Base-by-base conservation (phyloP, 2,329 filamentous ascomycete species). In the Ramichloridium luteum region DNA sequence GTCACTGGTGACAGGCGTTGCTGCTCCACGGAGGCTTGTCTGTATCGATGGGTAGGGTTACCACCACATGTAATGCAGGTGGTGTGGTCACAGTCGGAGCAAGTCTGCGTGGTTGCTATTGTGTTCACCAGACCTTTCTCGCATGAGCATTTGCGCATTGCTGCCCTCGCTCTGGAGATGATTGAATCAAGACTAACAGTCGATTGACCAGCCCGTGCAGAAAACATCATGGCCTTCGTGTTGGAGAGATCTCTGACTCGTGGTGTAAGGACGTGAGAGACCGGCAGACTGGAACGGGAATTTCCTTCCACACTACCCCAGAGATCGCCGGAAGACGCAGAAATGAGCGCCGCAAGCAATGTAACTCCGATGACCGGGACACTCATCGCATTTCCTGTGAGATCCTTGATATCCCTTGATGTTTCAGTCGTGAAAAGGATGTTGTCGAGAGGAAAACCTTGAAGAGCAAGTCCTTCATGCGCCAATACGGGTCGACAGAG, bases 331-430 rank as follows among this genome's bases (percentile, higher is more conserved):
- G n/a, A n/a, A n/a, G 20, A 23, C n/a, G 20, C 57, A 16, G 55
- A 39, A 63, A 74, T 65, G 1, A 86, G 51, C 0, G 72, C 66
- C 2, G 72, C 60, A 2, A 82, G 45, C 1, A 80, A 65, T 0
- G 70, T 68, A 2, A 69, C 63, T 3, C 75, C 77, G 6, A 85
- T 72, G 1, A 84, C 77, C 0, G 80, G 79, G 0, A 72, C 73
- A 1, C 70, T 74, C 81, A 88, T 88, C 0, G 81, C 81, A 50
- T 90, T 88, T 0, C 81, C 81, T 2, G 78, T 79, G 2, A 88
- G 58, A 41, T 84, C 72, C 39, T 77, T 72, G 2, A 82, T 59
- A 12, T 85, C 54, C 1, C 49, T 42, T 0, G 52, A 39, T 0
- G 65, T 68, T 44, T 86, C 75, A 6, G 67, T 66, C 0, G 70